These are phyloP conservation scores for Aspergillus fumigatiaffinis DNA, from an alignment of 2,329 filamentous ascomycete genomes.

Conservation along the genomic window DNA sequence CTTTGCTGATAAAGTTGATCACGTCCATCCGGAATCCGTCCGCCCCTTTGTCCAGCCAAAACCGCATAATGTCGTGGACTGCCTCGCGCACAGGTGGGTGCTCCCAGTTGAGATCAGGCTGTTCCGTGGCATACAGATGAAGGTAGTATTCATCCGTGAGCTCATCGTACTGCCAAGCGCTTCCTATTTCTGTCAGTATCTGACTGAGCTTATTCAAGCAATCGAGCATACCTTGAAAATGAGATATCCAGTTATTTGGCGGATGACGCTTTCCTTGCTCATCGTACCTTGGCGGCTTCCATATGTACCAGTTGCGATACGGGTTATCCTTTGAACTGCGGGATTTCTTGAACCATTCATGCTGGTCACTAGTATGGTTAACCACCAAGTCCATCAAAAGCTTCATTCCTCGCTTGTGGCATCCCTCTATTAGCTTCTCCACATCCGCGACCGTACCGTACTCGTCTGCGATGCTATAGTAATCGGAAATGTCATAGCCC, in stretches of 20 bases:
- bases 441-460: slow-evolving; percentile 67
- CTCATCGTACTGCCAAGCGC: slow-evolving; percentile 60
- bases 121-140: slow-evolving; percentile 68
- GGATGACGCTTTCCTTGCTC: slow-evolving; percentile 59
- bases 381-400: slow-evolving; percentile 72
- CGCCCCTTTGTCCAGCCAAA: slow-evolving; percentile 73
- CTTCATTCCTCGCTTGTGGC: slow-evolving; percentile 62
- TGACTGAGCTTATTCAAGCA: background rate
- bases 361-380: slow-evolving; percentile 71
- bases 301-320: slow-evolving; percentile 67
- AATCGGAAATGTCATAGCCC: slow-evolving; percentile 57
- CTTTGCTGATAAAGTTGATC: slow-evolving; percentile 69
- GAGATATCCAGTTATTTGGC: slow-evolving; percentile 69
- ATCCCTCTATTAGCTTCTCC: slow-evolving; percentile 57
- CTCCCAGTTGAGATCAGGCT: slow-evolving; percentile 87
- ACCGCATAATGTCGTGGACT: slow-evolving; percentile 69
- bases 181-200: slow-evolving; percentile 21
- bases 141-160: slow-evolving; percentile 72
- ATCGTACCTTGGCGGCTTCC: slow-evolving; percentile 48
- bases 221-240: slow-evolving; percentile 31
- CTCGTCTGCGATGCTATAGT: slow-evolving; percentile 60
- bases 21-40: slow-evolving; percentile 73
- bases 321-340: slow-evolving; percentile 57
- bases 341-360: slow-evolving; percentile 68
- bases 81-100: slow-evolving; percentile 63